Evolutionary conservation across 2,329 filamentous ascomycete genomes (phyloP).

Genomic region (Coniella vitis): DNA sequence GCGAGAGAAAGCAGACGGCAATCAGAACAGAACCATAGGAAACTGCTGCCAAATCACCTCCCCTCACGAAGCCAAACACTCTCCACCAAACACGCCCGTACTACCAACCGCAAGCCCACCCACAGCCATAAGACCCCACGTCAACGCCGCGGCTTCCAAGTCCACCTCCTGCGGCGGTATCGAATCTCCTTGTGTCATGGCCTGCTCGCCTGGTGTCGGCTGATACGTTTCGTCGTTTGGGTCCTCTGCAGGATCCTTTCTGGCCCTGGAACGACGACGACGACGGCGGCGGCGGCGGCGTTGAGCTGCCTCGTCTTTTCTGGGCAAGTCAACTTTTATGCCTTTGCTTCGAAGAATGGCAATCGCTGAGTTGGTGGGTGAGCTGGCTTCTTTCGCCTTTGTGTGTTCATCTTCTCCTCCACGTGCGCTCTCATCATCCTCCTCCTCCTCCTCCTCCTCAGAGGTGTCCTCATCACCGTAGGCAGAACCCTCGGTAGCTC

Average conservation of each 20-base stretch:
- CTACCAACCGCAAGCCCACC: conserved; percentile 38
- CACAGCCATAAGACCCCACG: conserved; percentile 38
- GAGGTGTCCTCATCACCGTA: conserved; percentile 1
- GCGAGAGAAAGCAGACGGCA: too few relatives aligned
- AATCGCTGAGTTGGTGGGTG: too few relatives aligned
- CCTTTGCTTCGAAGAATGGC: conserved; percentile 6
- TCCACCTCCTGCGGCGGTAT: conserved; percentile 34
- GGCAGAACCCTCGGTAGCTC: not conserved
- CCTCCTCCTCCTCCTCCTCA: conserved; percentile 18
- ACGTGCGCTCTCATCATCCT: not conserved
- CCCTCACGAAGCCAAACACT: conserved; percentile 34
- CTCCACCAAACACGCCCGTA: conserved; percentile 40
- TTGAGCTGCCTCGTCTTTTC: conserved; percentile 6
- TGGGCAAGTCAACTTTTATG: conserved; percentile 1
- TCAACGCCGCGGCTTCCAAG: conserved; percentile 39
- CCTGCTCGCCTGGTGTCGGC: conserved; percentile 27
- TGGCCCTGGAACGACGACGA: conserved; percentile 21
- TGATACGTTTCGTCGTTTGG: conserved; percentile 30
- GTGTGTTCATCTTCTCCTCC: not conserved
- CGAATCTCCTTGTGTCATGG: conserved; percentile 33
- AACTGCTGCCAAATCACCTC: too few relatives aligned
- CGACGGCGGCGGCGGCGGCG: too few relatives aligned
- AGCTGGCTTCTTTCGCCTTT: not conserved
- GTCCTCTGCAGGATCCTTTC: conserved; percentile 19
- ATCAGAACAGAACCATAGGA: too few relatives aligned